These are phyloP conservation scores for Rhododendron vialii DNA, from an alignment of 148 eudicot species.

Conservation along the genomic window DNA sequence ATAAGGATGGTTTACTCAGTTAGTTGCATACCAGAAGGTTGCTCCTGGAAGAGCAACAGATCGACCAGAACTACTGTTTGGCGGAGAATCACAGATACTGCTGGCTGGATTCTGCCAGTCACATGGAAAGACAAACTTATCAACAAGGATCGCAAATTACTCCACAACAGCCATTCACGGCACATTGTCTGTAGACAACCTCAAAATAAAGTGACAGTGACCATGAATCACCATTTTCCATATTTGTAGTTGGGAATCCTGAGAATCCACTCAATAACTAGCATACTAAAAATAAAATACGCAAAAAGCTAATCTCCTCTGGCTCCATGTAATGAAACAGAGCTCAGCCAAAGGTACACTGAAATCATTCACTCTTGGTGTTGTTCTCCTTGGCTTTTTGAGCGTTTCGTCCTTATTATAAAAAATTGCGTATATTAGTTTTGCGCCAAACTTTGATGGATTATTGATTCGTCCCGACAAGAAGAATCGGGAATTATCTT, in stretches of 20 bases:
- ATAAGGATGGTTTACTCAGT: background rate
- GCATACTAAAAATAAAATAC: background rate
- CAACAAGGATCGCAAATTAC: background rate
- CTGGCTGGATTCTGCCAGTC: slow-evolving; percentile 45
- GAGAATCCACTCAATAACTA: background rate
- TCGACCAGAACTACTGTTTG: slow-evolving; percentile 70
- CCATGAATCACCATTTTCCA: background rate
- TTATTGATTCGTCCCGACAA: too few relatives aligned
- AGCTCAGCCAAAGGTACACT: background rate
- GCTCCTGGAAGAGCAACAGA: slow-evolving; percentile 78
- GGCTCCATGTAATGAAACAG: background rate
- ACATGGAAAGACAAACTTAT: slow-evolving; percentile 12
- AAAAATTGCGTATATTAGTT: background rate
- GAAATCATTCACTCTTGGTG: background rate
- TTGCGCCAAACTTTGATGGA: background rate
- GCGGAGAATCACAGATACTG: slow-evolving; percentile 49
- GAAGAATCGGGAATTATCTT: background rate
- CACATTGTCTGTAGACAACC: background rate
- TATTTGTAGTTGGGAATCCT: background rate
- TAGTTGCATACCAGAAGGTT: slow-evolving; percentile 67
- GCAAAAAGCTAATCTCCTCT: slow-evolving; percentile 6
- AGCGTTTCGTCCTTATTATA: background rate
- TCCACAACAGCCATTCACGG: slow-evolving; percentile 11
- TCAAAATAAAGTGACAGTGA: background rate
- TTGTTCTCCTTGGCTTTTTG: background rate